A percentile compares a stretch with the other conserved stretches of the same genome.
phyloP scores from a whole-genome alignment of 495 filamentous ascomycete genomes.

The Neurospora pannonica region DNA sequence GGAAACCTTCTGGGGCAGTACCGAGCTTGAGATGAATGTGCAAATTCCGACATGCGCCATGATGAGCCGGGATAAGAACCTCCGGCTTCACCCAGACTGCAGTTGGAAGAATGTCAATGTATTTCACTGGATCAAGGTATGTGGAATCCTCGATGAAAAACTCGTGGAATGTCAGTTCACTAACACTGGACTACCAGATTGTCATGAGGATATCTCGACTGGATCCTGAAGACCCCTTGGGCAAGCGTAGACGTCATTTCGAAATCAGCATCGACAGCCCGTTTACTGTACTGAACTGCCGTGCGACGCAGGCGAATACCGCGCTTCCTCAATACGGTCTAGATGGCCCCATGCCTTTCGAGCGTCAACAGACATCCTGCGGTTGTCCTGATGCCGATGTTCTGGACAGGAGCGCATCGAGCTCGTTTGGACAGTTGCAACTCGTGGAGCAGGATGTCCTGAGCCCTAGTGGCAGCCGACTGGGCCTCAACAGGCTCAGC shows the following conservation, averaged over 20 bases:
- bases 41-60: slow-evolving; percentile 86
- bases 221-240: slow-evolving; percentile 66
- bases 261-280: slow-evolving; percentile 99
- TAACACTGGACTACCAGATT: slow-evolving; percentile 51
- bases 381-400: slow-evolving; percentile 66
- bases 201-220: slow-evolving; percentile 90
- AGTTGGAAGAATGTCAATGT: slow-evolving; percentile 96
- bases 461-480: slow-evolving; percentile 4
- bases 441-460: slow-evolving; percentile 16
- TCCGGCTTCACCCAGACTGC: slow-evolving; percentile 82
- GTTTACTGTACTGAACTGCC: slow-evolving; percentile 91
- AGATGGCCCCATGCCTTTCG: slow-evolving; percentile 34
- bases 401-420: slow-evolving; percentile 28
- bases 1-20: slow-evolving; percentile 66
- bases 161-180: not conserved
- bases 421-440: slow-evolving; percentile 15
- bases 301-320: slow-evolving; percentile 84
- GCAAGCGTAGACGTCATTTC: slow-evolving; percentile 81
- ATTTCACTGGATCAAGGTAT: slow-evolving; percentile 98
- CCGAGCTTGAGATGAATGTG: slow-evolving; percentile 95
- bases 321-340: slow-evolving; percentile 75
- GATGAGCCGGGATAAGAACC: slow-evolving; percentile 69
- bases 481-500: slow-evolving; percentile 15
- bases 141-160: slow-evolving; percentile 6
- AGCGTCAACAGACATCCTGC: slow-evolving; percentile 50